Conservation (phyloP, 306 rosid genomes). For the Cucumis sativus region DNA sequence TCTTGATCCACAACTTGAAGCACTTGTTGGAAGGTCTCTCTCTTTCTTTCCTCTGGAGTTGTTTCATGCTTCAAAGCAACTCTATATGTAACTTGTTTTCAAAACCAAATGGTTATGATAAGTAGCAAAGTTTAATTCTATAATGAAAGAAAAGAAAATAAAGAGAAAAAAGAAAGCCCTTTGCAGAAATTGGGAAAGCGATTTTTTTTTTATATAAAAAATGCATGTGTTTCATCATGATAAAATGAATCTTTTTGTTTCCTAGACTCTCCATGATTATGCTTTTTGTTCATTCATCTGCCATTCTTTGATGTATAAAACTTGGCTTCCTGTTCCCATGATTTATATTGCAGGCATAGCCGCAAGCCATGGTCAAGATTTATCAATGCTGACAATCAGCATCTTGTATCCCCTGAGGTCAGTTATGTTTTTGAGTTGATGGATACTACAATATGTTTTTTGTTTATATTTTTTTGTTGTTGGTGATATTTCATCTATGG, state of each 20-base stretch:
- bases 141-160: not conserved
- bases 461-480: not conserved
- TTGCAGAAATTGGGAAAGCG: not conserved
- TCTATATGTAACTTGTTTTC: not conserved
- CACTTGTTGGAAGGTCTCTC: conserved; percentile 33
- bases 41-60: not conserved
- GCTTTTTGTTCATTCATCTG: not conserved
- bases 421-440: conserved; percentile 18
- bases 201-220: not conserved
- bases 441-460: not conserved
- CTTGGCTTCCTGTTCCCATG: not conserved
- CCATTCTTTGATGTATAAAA: not conserved
- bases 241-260: not conserved
- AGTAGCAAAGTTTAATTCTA: not conserved
- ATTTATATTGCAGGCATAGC: conserved; percentile 65
- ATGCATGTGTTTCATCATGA: not conserved
- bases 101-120: not conserved
- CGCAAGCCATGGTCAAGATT: conserved; percentile 96
- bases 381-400: conserved; percentile 88
- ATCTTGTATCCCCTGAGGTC: conserved; percentile 94
- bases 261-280: not conserved
- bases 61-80: not conserved
- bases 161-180: not conserved
- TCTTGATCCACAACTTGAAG: conserved; percentile 40
- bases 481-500: not conserved